Evolutionary conservation across 169 alveolate species (phyloP).

Genomic region (Eimeria acervulina): DNA sequence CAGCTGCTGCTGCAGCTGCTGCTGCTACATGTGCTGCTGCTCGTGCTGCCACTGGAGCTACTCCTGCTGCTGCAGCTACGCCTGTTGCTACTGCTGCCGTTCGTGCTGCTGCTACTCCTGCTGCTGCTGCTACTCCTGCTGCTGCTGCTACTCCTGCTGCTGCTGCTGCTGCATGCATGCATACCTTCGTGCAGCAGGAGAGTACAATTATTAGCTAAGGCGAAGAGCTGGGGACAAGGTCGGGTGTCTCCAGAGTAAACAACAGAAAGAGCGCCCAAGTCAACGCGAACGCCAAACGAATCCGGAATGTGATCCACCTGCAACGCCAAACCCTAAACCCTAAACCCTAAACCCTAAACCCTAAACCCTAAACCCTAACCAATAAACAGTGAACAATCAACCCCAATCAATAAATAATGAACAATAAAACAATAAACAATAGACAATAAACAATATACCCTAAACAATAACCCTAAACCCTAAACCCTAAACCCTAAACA

Average conservation of each 20-base stretch:
- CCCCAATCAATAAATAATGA: too few species aligned
- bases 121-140: background rate
- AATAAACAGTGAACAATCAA: too few species aligned
- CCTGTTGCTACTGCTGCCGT: too few species aligned
- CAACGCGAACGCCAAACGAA: conserved; percentile 87
- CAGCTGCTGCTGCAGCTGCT: background rate
- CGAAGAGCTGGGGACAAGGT: conserved; percentile 92
- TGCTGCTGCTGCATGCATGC: conserved; percentile 4
- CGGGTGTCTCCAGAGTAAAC: conserved; percentile 96
- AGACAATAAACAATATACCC: too few species aligned
- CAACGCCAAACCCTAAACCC: too few species aligned
- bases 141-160: background rate
- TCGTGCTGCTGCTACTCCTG: background rate
- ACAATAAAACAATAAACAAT: too few species aligned
- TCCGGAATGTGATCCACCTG: conserved; percentile 91
- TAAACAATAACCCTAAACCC: too few species aligned
- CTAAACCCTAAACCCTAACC: too few species aligned
- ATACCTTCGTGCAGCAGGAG: conserved; percentile 95
- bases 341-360: too few species aligned
- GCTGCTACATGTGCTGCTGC: background rate
- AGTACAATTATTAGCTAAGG: conserved; percentile 90
- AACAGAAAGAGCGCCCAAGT: conserved; percentile 80
- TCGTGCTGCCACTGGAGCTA: too few species aligned
- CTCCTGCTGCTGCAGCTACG: background rate
- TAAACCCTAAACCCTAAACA: too few species aligned